Evolutionary conservation across 2,329 filamentous ascomycete genomes (phyloP).

Genomic region (Microascus cirrosus): DNA sequence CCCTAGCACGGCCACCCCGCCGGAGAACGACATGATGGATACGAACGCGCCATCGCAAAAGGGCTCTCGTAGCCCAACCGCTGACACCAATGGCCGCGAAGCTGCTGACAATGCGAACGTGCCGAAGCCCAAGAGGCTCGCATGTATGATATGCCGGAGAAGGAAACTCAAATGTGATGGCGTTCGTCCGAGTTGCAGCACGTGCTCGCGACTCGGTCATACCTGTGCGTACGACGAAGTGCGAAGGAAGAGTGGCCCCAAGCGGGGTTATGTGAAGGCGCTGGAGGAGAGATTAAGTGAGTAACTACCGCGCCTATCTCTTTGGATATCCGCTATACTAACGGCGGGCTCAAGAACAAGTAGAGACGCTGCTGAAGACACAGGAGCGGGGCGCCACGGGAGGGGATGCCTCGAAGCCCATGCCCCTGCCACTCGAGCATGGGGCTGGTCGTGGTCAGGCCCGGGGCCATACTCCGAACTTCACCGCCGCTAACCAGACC

Average conservation of each 20-base stretch:
- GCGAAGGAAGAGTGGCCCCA: constrained; percentile 86
- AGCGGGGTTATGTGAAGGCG: constrained; percentile 88
- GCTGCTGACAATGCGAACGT: constrained; percentile 43
- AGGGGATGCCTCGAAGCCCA: constrained; percentile 15
- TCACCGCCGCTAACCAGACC: constrained; percentile 22
- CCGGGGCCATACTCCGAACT: constrained; percentile 14
- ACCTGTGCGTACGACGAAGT: constrained; percentile 86
- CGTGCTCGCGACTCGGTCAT: constrained; percentile 77
- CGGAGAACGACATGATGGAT: constrained; percentile 8
- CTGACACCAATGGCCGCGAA: constrained; percentile 26
- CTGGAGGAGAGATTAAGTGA: constrained; percentile 84
- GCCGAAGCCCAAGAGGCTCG: constrained; percentile 81
- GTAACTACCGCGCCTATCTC: constrained; percentile 16
- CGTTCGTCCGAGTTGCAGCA: constrained; percentile 72
- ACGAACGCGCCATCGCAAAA: constrained; percentile 5
- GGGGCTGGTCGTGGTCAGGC: constrained; percentile 13
- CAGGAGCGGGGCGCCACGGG: constrained; percentile 43
- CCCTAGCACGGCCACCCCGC: constrained; percentile 10
- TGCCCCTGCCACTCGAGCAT: not conserved
- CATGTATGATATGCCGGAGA: constrained; percentile 88
- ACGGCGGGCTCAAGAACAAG: constrained; percentile 57
- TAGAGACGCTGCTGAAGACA: constrained; percentile 80
- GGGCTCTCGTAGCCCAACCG: constrained; percentile 13
- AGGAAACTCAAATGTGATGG: constrained; percentile 89
- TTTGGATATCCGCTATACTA: not conserved